phyloP scores from a whole-genome alignment of 1,284 basidiomycete genomes.

The Phylloporus gajari region DNA sequence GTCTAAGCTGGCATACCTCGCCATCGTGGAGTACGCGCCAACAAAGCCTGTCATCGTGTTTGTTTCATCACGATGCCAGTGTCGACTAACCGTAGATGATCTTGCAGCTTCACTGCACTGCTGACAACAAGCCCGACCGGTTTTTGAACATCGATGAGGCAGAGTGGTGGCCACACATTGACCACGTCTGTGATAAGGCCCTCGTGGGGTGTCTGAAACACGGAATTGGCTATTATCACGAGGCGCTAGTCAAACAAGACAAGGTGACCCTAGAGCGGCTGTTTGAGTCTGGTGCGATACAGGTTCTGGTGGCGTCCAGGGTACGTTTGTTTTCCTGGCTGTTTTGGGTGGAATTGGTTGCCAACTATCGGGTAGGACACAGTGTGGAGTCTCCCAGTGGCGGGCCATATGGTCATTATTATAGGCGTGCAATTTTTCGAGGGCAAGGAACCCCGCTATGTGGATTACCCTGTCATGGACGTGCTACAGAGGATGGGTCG shows the following conservation, averaged over 20 bases:
- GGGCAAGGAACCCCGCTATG: slow-evolving; percentile 95
- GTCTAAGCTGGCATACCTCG: slow-evolving; percentile 98
- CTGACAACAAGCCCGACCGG: slow-evolving; percentile 85
- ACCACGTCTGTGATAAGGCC: slow-evolving; percentile 82
- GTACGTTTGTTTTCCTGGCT: slow-evolving; percentile 50
- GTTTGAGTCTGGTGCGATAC: slow-evolving; percentile 94
- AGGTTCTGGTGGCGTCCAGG: slow-evolving; percentile 93
- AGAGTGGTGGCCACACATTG: slow-evolving; percentile 89
- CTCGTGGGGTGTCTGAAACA: slow-evolving; percentile 87
- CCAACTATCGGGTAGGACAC: slow-evolving; percentile 71
- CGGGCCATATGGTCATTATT: slow-evolving; percentile 97
- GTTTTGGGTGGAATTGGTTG: background rate
- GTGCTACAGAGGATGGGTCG: slow-evolving; percentile 99
- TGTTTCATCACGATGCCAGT: slow-evolving; percentile 94
- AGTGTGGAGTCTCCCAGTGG: slow-evolving; percentile 93
- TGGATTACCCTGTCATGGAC: slow-evolving; percentile 98
- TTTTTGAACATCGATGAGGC: slow-evolving; percentile 92
- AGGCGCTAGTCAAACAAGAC: slow-evolving; percentile 91
- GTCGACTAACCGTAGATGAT: slow-evolving; percentile 92
- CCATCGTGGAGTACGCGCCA: slow-evolving; percentile 89
- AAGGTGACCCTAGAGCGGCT: slow-evolving; percentile 94
- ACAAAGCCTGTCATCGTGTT: slow-evolving; percentile 92
- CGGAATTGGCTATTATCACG: slow-evolving; percentile 96
- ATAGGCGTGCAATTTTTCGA: slow-evolving; percentile 98
- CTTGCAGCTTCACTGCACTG: slow-evolving; percentile 88